These are phyloP conservation scores for Coemansia sp. DNA, from an alignment of 192 early-diverging fungal genomes.

Conservation along the genomic window DNA sequence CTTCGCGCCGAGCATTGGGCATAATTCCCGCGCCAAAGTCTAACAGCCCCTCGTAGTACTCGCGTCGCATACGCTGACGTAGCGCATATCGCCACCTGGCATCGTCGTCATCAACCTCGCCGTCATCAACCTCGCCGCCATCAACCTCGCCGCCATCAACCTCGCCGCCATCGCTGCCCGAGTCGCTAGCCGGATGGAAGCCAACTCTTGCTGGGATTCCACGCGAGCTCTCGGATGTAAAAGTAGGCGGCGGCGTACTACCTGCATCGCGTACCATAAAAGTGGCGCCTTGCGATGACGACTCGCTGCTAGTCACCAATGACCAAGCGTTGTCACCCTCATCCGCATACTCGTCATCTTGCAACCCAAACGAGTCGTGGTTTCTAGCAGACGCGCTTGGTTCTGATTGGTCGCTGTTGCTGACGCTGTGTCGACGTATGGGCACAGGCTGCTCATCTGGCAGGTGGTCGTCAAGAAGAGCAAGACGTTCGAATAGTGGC, in stretches of 20 bases:
- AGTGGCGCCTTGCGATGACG: not conserved
- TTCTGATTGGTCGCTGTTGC: not conserved
- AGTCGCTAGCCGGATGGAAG: not conserved
- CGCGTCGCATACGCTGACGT: not conserved
- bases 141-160: not conserved
- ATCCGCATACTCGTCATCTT: constrained; percentile 1
- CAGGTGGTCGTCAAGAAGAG: constrained; percentile 26
- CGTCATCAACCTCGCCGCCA: not conserved
- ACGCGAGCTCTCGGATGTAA: constrained; percentile 36
- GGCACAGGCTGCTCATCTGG: constrained; percentile 32
- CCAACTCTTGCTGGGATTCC: constrained; percentile 18
- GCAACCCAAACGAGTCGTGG: not conserved
- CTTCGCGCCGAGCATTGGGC: constrained; percentile 1
- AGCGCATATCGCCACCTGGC: not conserved
- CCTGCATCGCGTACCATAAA: not conserved
- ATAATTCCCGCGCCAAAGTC: not conserved
- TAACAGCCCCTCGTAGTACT: not conserved
- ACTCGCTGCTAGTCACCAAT: constrained; percentile 20
- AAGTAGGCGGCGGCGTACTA: constrained; percentile 21
- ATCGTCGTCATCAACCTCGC: not conserved
- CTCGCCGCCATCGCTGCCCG: not conserved
- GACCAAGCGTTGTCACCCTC: constrained; percentile 33
- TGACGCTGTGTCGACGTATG: not conserved
- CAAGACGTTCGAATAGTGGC: constrained; percentile 38
- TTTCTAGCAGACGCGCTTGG: not conserved